Percentiles rank a stretch among this genome's conserved stretches.
phyloP scores from a whole-genome alignment of 106 monocot species.

The Alisma plantagoaquatica region DNA sequence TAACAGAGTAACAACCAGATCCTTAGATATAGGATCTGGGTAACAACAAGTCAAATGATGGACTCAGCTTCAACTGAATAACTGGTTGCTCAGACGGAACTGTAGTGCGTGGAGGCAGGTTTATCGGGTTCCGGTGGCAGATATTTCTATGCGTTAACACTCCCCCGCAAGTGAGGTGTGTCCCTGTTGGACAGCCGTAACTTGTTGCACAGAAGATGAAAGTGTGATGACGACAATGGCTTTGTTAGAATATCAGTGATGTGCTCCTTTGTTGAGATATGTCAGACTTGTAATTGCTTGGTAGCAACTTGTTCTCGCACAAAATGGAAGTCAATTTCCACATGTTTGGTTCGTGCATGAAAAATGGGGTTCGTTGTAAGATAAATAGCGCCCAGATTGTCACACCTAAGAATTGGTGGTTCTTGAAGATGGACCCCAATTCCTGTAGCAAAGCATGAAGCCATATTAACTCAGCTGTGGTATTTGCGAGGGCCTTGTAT shows the following conservation, averaged over 20 bases:
- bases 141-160: no score
- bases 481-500: not conserved
- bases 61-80: no score
- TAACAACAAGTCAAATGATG: no score
- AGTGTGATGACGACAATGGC: no score
- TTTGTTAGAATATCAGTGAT: conserved; percentile 10
- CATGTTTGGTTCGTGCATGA: conserved; percentile 1
- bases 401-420: conserved; percentile 3
- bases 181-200: no score
- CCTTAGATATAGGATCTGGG: no score
- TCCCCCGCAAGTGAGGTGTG: no score
- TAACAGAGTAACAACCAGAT: no score
- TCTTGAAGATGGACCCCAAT: not conserved
- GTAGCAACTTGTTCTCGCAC: not conserved
- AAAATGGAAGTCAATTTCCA: conserved; percentile 9
- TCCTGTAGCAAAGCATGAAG: not conserved
- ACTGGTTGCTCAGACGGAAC: no score
- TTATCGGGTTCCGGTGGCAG: no score
- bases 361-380: not conserved
- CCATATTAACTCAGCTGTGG: not conserved
- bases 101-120: no score
- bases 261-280: not conserved
- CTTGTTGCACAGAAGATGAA: no score
- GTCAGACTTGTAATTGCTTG: not conserved
- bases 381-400: conserved; percentile 5